phyloP scores from a whole-genome alignment of 176 grass and related monocot species.

The Stipa capillata region DNA sequence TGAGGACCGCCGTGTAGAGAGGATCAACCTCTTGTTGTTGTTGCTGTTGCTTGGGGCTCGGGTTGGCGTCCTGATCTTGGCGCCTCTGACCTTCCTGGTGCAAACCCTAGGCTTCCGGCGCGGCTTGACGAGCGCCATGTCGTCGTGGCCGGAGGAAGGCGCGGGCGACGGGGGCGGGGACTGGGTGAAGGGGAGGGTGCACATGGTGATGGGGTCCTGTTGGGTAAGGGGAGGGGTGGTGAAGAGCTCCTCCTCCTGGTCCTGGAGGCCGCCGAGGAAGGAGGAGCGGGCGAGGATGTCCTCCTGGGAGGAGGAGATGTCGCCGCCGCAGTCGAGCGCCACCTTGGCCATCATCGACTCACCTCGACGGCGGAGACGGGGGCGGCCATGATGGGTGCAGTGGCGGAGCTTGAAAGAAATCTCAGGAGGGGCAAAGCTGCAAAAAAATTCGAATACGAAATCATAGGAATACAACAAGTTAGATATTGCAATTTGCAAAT shows the following conservation, averaged over 20 bases:
- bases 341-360: not conserved
- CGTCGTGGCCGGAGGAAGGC: not conserved
- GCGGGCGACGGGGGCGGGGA: not conserved
- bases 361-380: not conserved
- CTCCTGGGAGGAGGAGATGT: constrained; percentile 25
- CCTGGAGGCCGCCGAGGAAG: not conserved
- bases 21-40: not conserved
- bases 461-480: too few relatives aligned
- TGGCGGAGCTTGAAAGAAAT: too few relatives aligned
- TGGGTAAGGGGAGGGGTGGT: constrained; percentile 6
- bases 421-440: too few relatives aligned
- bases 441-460: too few relatives aligned
- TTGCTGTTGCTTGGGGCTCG: not conserved
- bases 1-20: constrained; percentile 6
- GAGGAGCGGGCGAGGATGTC: not conserved
- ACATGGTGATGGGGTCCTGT: constrained; percentile 6
- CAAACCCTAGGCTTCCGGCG: constrained; percentile 9
- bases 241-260: not conserved
- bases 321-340: constrained; percentile 1
- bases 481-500: too few relatives aligned
- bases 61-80: constrained; percentile 13
- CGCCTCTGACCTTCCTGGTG: constrained; percentile 19
- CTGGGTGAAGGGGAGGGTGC: constrained; percentile 15
- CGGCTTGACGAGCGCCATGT: not conserved
- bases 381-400: not conserved